These are phyloP conservation scores for Jamesozyma gamospora DNA, from an alignment of 805 yeast genomes.

Conservation along the genomic window DNA sequence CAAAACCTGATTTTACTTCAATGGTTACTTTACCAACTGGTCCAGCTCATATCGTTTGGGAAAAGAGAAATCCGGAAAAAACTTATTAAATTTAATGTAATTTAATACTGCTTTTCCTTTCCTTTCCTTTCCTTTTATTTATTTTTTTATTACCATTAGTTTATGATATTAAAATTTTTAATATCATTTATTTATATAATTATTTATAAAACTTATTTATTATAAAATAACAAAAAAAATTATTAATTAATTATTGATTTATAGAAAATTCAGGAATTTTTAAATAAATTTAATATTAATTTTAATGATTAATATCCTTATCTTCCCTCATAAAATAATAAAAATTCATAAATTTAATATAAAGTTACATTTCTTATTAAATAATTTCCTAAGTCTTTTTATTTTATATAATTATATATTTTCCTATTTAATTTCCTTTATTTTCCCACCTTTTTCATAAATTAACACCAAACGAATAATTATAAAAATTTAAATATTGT, in stretches of 20 bases:
- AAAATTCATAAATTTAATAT: no score
- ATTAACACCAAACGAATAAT: conserved; percentile 11
- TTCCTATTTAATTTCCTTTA: no score
- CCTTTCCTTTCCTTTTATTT: neutral
- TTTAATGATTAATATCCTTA: no score
- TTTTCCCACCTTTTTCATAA: conserved; percentile 5
- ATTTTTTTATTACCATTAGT: neutral
- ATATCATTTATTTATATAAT: neutral
- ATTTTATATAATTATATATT: no score
- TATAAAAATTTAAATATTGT: conserved; percentile 26
- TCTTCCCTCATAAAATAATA: no score
- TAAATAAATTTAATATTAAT: no score
- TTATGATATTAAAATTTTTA: neutral
- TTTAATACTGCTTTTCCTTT: neutral
- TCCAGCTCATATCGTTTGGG: conserved; percentile 67
- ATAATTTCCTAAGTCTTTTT: no score
- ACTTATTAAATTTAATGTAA: neutral
- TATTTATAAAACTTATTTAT: neutral
- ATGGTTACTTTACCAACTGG: conserved; percentile 88
- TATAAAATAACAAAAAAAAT: neutral
- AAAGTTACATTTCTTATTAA: no score
- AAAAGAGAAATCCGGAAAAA: conserved; percentile 40
- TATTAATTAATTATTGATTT: no score
- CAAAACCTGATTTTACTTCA: conserved; percentile 67
- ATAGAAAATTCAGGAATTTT: no score